phyloP scores from a whole-genome alignment of 768 basidiomycete species.

The Termitomyces sp. region DNA sequence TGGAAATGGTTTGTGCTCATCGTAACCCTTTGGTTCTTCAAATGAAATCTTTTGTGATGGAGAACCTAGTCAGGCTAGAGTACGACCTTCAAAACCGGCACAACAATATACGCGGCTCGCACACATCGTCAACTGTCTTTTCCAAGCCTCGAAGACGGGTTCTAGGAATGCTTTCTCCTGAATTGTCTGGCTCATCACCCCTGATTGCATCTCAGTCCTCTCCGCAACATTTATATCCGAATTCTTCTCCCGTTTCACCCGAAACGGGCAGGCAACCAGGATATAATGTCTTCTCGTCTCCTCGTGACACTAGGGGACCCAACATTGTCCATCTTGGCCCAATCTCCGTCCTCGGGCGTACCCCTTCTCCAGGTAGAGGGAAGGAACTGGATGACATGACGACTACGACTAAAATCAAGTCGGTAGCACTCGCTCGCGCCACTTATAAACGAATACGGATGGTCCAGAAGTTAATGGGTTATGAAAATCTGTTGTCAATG shows the following conservation, averaged over 20 bases:
- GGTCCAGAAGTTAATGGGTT: conserved; percentile 62
- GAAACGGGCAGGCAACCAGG: conserved; percentile 33
- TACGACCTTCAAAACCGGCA: conserved; percentile 37
- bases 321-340: conserved; percentile 62
- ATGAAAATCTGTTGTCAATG: conserved; percentile 48
- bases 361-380: conserved; percentile 22
- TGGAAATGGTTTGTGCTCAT: conserved; percentile 60
- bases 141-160: conserved; percentile 47
- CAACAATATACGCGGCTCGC: conserved; percentile 26
- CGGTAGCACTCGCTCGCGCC: conserved; percentile 41
- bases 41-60: conserved; percentile 59
- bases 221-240: conserved; percentile 18
- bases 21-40: conserved; percentile 60
- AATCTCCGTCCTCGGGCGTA: conserved; percentile 29
- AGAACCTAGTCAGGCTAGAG: conserved; percentile 53
- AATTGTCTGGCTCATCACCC: conserved; percentile 45
- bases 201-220: conserved; percentile 28
- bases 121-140: conserved; percentile 47
- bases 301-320: conserved; percentile 31
- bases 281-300: conserved; percentile 29
- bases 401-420: conserved; percentile 41
- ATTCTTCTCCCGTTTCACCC: conserved; percentile 12
- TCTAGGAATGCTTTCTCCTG: conserved; percentile 39
- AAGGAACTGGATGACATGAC: conserved; percentile 18
- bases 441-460: conserved; percentile 59